phyloP scores from a whole-genome alignment of 306 rosid genomes.

The Casuarina glauca region DNA sequence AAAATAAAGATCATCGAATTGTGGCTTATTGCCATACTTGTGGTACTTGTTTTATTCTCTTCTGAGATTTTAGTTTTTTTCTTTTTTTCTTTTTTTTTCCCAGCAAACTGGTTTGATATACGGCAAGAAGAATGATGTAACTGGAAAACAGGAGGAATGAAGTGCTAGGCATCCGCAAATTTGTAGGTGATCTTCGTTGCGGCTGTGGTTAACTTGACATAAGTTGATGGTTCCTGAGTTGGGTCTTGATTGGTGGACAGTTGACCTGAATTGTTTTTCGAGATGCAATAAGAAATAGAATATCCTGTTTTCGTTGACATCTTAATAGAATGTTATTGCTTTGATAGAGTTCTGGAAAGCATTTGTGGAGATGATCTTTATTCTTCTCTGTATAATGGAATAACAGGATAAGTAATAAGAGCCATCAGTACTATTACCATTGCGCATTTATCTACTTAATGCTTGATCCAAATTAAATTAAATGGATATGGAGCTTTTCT shows the following conservation, averaged over 20 bases:
- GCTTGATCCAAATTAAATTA: background rate
- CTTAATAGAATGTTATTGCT: background rate
- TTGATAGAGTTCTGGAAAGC: background rate
- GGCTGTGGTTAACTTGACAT: background rate
- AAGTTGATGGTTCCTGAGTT: background rate
- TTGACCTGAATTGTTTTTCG: background rate
- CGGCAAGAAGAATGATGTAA: constrained; percentile 59
- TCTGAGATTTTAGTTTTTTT: constrained; percentile 3
- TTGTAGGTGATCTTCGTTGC: constrained; percentile 22
- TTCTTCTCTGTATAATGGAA: background rate
- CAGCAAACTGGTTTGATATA: constrained; percentile 79
- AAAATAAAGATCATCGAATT: background rate
- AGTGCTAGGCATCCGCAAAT: background rate
- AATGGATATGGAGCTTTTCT: background rate
- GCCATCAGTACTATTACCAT: background rate
- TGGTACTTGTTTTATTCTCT: background rate
- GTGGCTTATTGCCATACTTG: background rate
- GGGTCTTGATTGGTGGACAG: background rate
- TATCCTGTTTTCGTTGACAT: background rate
- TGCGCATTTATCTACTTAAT: background rate
- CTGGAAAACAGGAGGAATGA: constrained; percentile 37
- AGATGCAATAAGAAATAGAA: background rate
- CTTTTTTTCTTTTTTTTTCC: background rate
- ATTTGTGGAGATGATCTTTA: background rate
- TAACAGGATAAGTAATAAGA: background rate